These are phyloP conservation scores for Tetradesmus lagerheimii DNA, from an alignment of 139 green algal genomes.

Conservation along the genomic window DNA sequence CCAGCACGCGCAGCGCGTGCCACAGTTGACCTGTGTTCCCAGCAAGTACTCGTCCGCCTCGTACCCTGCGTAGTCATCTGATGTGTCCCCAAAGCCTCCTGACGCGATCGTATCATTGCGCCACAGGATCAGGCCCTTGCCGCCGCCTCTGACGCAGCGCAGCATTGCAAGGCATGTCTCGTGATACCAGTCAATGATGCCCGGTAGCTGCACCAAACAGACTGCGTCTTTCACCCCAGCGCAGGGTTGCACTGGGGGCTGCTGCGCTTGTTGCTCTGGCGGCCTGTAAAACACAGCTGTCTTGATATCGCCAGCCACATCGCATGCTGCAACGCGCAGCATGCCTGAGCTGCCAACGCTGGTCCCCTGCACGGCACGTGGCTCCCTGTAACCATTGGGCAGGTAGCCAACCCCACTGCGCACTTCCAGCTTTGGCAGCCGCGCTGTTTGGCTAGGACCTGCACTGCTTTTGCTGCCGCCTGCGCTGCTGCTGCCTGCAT, in stretches of 20 bases:
- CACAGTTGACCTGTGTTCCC: conserved; percentile 35
- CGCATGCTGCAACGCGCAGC: background rate
- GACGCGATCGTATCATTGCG: background rate
- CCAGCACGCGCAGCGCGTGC: conserved; percentile 40
- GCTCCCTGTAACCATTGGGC: conserved; percentile 27
- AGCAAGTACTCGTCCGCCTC: conserved; percentile 9
- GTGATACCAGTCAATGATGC: conserved; percentile 16
- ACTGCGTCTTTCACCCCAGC: background rate
- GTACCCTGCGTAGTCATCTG: background rate
- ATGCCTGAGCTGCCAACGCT: background rate
- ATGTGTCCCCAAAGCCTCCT: background rate
- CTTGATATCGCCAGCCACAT: background rate
- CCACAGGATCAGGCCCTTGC: conserved; percentile 35
- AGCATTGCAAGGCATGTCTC: conserved; percentile 41
- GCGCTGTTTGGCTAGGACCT: background rate
- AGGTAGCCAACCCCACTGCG: background rate
- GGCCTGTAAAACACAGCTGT: background rate
- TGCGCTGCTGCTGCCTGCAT: background rate
- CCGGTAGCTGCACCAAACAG: conserved; percentile 35
- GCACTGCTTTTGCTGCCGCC: background rate
- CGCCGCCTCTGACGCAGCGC: conserved; percentile 29
- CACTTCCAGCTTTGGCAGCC: background rate
- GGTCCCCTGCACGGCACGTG: conserved; percentile 5
- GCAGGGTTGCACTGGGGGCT: background rate
- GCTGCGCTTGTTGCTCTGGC: background rate